Evolutionary conservation across 169 alveolate genomes (phyloP).

Genomic region (Plasmodium blacklocki): DNA sequence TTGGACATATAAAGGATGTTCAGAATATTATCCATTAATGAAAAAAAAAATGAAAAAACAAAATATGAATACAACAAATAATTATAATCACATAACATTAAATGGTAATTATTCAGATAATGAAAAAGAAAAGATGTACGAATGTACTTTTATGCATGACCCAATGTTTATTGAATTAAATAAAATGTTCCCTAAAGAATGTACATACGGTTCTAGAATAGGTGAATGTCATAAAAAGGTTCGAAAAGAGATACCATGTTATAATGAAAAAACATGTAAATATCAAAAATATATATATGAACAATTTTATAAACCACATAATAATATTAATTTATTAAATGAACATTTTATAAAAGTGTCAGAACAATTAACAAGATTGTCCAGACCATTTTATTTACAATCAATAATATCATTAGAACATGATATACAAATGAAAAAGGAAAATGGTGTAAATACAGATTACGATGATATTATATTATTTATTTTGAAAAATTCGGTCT

Average conservation of each 20-base stretch:
- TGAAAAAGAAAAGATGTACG: constrained; percentile 62
- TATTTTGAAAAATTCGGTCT: constrained; percentile 66
- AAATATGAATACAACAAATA: background rate
- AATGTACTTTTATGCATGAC: constrained; percentile 75
- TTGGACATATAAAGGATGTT: constrained; percentile 72
- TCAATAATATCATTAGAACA: constrained; percentile 67
- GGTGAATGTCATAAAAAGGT: constrained; percentile 78
- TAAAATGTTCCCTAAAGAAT: constrained; percentile 78
- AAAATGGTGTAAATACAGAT: constrained; percentile 31
- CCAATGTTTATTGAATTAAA: constrained; percentile 59
- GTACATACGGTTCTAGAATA: constrained; percentile 78
- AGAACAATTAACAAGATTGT: constrained; percentile 76
- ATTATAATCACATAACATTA: constrained; percentile 34
- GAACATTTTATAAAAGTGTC: constrained; percentile 81
- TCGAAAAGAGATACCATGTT: constrained; percentile 67
- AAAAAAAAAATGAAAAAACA: constrained; percentile 41
- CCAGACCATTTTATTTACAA: constrained; percentile 65
- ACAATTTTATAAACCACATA: constrained; percentile 77
- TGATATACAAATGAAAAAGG: constrained; percentile 67
- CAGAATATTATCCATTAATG: constrained; percentile 78
- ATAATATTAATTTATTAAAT: constrained; percentile 70
- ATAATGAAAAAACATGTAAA: constrained; percentile 46
- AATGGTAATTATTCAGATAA: constrained; percentile 42
- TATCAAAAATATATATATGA: constrained; percentile 66
- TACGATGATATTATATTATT: constrained; percentile 62